Conservation (phyloP, 371 early-diverging fungal genomes). For the Synchytrium microbalum region DNA sequence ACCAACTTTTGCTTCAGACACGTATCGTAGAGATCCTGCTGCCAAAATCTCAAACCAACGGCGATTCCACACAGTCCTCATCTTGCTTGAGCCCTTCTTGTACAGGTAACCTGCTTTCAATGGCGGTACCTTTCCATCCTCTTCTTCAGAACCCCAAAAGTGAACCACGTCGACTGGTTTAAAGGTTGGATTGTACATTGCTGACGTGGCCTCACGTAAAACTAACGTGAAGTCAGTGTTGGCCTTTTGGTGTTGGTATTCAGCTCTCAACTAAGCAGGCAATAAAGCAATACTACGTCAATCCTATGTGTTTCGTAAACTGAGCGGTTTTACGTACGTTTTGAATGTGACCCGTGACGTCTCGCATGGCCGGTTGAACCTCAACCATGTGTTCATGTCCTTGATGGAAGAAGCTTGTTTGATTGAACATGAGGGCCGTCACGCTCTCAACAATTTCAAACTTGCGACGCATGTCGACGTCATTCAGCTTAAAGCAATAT, state of each 20-base stretch:
- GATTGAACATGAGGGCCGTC: slow-evolving; percentile 62
- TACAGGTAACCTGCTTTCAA: slow-evolving; percentile 16
- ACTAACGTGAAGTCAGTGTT: background rate
- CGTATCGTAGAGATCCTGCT: slow-evolving; percentile 8
- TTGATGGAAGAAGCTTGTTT: slow-evolving; percentile 69
- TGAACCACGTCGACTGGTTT: background rate
- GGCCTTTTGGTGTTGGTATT: background rate
- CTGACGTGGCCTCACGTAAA: background rate
- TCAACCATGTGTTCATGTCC: slow-evolving; percentile 63
- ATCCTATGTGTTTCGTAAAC: too few relatives aligned
- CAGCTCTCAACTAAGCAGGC: background rate
- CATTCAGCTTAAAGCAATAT: slow-evolving; percentile 57
- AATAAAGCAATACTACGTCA: too few relatives aligned
- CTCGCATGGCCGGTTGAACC: slow-evolving; percentile 65
- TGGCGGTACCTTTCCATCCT: background rate
- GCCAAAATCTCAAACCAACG: slow-evolving; percentile 17
- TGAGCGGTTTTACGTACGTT: background rate
- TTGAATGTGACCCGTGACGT: slow-evolving; percentile 35
- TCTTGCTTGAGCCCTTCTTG: slow-evolving; percentile 19
- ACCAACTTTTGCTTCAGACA: slow-evolving; percentile 15
- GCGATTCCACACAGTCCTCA: slow-evolving; percentile 23
- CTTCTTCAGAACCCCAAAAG: background rate
- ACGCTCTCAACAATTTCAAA: slow-evolving; percentile 67
- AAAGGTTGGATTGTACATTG: slow-evolving; percentile 7
- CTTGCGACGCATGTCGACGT: slow-evolving; percentile 56